These are phyloP conservation scores for Pseudocercospora ulei DNA, from an alignment of 2,329 filamentous ascomycete species.

Conservation along the genomic window DNA sequence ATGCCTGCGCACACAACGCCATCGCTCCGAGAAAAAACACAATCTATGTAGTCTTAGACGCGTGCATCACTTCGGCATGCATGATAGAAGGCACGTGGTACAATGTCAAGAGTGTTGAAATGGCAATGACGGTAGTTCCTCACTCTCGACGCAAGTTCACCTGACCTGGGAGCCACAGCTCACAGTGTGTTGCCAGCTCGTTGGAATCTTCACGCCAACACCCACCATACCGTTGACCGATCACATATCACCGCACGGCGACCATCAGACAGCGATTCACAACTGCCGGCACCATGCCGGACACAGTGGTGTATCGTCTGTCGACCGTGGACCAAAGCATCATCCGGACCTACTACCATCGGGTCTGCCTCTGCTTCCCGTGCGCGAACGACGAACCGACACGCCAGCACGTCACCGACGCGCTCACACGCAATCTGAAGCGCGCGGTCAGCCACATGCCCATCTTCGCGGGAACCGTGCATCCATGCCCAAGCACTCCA, in stretches of 20 bases:
- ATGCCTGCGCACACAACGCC: too few relatives aligned
- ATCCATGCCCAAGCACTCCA: slow-evolving; percentile 2
- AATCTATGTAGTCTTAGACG: neutral
- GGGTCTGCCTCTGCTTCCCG: slow-evolving; percentile 22
- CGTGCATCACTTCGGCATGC: neutral
- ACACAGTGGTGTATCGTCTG: slow-evolving; percentile 15
- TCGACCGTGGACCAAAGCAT: slow-evolving; percentile 23
- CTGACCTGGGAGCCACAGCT: too few relatives aligned
- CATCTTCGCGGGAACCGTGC: slow-evolving; percentile 9
- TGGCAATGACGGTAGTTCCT: too few relatives aligned
- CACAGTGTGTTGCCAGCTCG: too few relatives aligned
- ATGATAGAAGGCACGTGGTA: slow-evolving; percentile 5
- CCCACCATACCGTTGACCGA: neutral
- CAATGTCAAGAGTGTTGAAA: neutral
- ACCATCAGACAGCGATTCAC: neutral
- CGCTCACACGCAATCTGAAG: slow-evolving; percentile 14
- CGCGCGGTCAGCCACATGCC: slow-evolving; percentile 18
- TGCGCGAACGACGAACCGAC: slow-evolving; percentile 8
- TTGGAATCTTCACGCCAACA: neutral
- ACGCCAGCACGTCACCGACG: slow-evolving; percentile 5
- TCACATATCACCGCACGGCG: neutral
- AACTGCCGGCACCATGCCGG: slow-evolving; percentile 16
- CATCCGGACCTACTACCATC: slow-evolving; percentile 18
- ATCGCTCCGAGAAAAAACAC: neutral
- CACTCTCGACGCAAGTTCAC: too few relatives aligned